Conservation (phyloP, 2,329 filamentous ascomycete species). For the Beauveria varroae region DNA sequence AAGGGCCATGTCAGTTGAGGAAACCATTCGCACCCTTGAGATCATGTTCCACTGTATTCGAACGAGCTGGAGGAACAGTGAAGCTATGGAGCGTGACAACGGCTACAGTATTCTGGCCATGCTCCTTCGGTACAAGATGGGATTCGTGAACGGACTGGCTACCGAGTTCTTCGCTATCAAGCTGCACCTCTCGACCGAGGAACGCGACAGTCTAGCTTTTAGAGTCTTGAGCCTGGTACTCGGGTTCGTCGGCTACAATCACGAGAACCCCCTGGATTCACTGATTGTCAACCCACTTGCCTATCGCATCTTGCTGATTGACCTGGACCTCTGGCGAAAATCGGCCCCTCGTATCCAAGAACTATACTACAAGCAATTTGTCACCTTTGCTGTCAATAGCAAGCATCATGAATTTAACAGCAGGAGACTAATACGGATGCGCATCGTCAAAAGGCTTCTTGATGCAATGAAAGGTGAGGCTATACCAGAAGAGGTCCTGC, state of each 20-base stretch:
- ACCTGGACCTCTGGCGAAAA: conserved; percentile 87
- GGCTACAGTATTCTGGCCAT: conserved; percentile 85
- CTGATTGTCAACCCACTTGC: conserved; percentile 94
- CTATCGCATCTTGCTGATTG: conserved; percentile 84
- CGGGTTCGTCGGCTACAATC: conserved; percentile 82
- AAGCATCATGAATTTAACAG: conserved; percentile 90
- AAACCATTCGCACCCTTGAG: conserved; percentile 69
- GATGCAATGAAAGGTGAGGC: conserved; percentile 85
- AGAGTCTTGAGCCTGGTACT: conserved; percentile 70
- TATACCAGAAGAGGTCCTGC: conserved; percentile 63
- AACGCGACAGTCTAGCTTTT: conserved; percentile 48
- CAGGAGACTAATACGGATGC: conserved; percentile 79
- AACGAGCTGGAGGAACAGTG: conserved; percentile 93
- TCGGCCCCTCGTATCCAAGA: conserved; percentile 70
- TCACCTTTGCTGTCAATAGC: conserved; percentile 80
- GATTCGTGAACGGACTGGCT: conserved; percentile 33
- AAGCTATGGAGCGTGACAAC: conserved; percentile 94
- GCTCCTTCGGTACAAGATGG: conserved; percentile 76
- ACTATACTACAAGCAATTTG: conserved; percentile 89
- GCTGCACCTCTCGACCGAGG: conserved; percentile 41
- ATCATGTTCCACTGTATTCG: conserved; percentile 80
- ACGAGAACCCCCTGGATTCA: conserved; percentile 70
- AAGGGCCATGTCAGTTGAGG: conserved; percentile 60
- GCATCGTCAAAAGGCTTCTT: conserved; percentile 86
- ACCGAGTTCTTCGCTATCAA: conserved; percentile 27